Evolutionary conservation across 495 filamentous ascomycete genomes (phyloP).

Genomic region (Penicillium bovifimosum): DNA sequence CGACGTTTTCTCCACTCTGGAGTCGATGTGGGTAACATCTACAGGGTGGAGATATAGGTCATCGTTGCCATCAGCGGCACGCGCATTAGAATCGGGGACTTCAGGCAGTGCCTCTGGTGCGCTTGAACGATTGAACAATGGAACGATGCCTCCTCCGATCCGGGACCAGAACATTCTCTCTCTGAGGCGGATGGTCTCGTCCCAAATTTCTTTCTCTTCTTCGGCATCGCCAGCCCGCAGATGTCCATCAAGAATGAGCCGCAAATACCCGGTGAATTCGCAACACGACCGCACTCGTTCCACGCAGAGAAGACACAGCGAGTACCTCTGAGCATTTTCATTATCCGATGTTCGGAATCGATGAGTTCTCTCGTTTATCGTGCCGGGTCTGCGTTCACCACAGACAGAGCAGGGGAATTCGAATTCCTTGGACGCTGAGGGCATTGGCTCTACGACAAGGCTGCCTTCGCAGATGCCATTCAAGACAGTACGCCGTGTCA

Average conservation of each 20-base stretch:
- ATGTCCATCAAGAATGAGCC: slow-evolving; percentile 84
- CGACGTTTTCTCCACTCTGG: slow-evolving; percentile 1
- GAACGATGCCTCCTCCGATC: slow-evolving; percentile 83
- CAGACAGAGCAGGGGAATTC: slow-evolving; percentile 81
- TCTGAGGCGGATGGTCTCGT: slow-evolving; percentile 79
- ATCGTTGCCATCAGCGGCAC: not conserved
- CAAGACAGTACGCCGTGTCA: slow-evolving; percentile 77
- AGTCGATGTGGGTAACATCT: slow-evolving; percentile 4
- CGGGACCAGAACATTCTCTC: slow-evolving; percentile 97
- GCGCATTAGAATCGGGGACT: not conserved
- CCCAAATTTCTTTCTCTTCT: slow-evolving; percentile 81
- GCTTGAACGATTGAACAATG: slow-evolving; percentile 38
- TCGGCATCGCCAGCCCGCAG: slow-evolving; percentile 71
- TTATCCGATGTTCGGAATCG: slow-evolving; percentile 83
- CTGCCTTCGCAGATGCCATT: slow-evolving; percentile 79
- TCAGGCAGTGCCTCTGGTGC: slow-evolving; percentile 4
- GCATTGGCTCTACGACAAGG: slow-evolving; percentile 82
- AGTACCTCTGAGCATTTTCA: slow-evolving; percentile 77
- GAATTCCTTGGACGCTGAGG: slow-evolving; percentile 50
- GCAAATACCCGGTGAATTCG: slow-evolving; percentile 85
- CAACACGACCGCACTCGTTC: slow-evolving; percentile 78
- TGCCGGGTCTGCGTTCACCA: slow-evolving; percentile 69
- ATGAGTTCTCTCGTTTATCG: slow-evolving; percentile 70
- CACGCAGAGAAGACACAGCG: slow-evolving; percentile 86
- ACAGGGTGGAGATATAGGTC: slow-evolving; percentile 5